Conservation (phyloP, 352 stramenopile species). For the Elongisporangium undulatum region DNA sequence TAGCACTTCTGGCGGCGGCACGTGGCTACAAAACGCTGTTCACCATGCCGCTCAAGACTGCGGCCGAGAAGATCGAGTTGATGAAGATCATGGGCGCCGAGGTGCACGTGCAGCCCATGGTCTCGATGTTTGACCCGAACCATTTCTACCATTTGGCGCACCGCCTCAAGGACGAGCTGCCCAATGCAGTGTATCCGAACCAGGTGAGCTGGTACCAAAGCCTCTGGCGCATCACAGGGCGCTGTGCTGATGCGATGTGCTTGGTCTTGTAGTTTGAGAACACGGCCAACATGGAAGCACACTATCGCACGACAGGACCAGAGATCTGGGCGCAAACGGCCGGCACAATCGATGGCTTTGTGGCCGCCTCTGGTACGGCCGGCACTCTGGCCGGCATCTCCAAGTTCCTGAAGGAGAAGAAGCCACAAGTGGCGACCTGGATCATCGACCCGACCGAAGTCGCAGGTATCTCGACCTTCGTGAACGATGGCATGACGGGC, state of each 20-base stretch:
- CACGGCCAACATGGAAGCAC: conserved; percentile 59
- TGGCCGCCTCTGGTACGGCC: conserved; percentile 88
- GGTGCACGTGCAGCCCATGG: conserved; percentile 57
- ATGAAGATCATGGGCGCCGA: conserved; percentile 75
- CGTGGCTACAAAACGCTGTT: conserved; percentile 82
- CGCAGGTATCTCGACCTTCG: conserved; percentile 82
- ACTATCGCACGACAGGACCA: conserved; percentile 76
- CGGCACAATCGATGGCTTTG: conserved; percentile 89
- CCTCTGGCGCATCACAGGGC: background rate
- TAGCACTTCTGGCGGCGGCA: conserved; percentile 85
- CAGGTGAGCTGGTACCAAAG: conserved; percentile 15
- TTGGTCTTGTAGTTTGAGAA: conserved; percentile 58
- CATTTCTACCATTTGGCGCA: conserved; percentile 79
- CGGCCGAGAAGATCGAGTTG: conserved; percentile 72
- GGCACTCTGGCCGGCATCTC: conserved; percentile 91
- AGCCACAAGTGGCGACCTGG: conserved; percentile 51
- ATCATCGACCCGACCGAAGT: conserved; percentile 77
- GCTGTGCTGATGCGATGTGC: background rate
- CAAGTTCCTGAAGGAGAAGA: conserved; percentile 91
- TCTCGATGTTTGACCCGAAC: conserved; percentile 57
- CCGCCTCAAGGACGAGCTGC: conserved; percentile 28
- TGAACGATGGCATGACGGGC: conserved; percentile 60
- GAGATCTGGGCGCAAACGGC: conserved; percentile 89
- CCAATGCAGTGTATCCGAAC: conserved; percentile 39
- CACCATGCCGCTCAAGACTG: conserved; percentile 68